Base-by-base conservation (phyloP, 164 flowering plant genomes). In the Saururus chinensis region DNA sequence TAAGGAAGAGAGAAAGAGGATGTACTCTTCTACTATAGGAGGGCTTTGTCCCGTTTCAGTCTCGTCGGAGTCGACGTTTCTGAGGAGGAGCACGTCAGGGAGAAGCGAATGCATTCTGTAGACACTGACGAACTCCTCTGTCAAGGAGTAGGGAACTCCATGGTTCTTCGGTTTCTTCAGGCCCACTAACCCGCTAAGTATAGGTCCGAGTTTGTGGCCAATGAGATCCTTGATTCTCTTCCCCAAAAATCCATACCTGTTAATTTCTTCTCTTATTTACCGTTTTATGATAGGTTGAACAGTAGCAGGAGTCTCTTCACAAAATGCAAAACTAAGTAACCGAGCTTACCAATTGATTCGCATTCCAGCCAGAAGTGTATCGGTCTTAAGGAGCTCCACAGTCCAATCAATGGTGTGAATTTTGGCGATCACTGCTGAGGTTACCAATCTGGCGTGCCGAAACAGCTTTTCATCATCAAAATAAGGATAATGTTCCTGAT, bases 101-200 rank as follows among this genome's bases (percentile, higher is more conserved):
- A 87, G 71, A 62, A 87, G 84, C 0, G 81, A 35, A 64, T 87
- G 89, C 93, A 87, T 87, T 58, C 88, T 73, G 51, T 87, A 87
- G 0, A 81, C 93, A 26, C 81, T 71, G 0, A 70, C 77, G 26
- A 87, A 87, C 65, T 87, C 89, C 63, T 84, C 93, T 0, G 89
- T 82, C 23, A 87, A 64, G 0, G 93, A 80, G 67, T 84, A 87
- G 0, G 87, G 86, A 25, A 81, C 82, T 19, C 88, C 80, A 64
- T 79, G 83, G 37, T 73, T 74, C 17, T 49, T 42, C 1, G 80
- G 77, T 61, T 65, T 74, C 25, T 61, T 66, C 7, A 57, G 21
- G 9, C 83, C 83, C 25, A 80, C 75, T 0, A 75, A 25, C 0
- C 84, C 84, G 51, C 84, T 71, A 22, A 75, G 24, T 0, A 23